Percentiles rank a stretch among this genome's conserved stretches.
phyloP scores from a whole-genome alignment of 495 filamentous ascomycete genomes.

The Aspergillus incahuasiensis region DNA sequence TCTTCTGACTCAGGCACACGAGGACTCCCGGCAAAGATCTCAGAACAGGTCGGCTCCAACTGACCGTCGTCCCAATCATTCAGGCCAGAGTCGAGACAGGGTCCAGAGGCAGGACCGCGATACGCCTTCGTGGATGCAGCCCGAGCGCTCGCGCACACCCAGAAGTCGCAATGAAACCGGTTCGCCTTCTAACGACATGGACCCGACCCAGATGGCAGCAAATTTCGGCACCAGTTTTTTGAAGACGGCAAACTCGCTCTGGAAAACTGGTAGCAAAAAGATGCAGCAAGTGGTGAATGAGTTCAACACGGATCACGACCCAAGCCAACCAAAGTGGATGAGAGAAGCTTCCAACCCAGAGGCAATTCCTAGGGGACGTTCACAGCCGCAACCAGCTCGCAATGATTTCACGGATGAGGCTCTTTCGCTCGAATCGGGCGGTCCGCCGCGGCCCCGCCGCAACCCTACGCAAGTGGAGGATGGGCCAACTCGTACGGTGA shows the following conservation, averaged over 20 bases:
- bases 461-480: slow-evolving; percentile 20
- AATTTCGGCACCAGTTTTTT: slow-evolving; percentile 78
- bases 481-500: slow-evolving; percentile 17
- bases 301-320: slow-evolving; percentile 75
- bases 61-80: slow-evolving; percentile 28
- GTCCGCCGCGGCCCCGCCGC: slow-evolving; percentile 35
- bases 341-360: slow-evolving; percentile 51
- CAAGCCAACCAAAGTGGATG: slow-evolving; percentile 94
- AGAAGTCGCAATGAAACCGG: slow-evolving; percentile 46
- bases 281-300: slow-evolving; percentile 93
- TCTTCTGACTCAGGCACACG: slow-evolving; percentile 86
- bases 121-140: slow-evolving; percentile 36
- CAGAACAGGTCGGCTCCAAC: slow-evolving; percentile 30
- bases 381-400: slow-evolving; percentile 22
- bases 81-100: slow-evolving; percentile 33
- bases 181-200: slow-evolving; percentile 63
- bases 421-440: slow-evolving; percentile 71
- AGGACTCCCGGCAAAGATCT: slow-evolving; percentile 60
- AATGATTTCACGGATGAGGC: slow-evolving; percentile 76
- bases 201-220: slow-evolving; percentile 74
- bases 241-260: slow-evolving; percentile 90
- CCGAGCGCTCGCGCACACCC: slow-evolving; percentile 28
- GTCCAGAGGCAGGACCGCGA: slow-evolving; percentile 36
- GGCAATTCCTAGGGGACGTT: slow-evolving; percentile 20
- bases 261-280: slow-evolving; percentile 91